A percentile compares a stretch with the other conserved stretches of the same genome.
phyloP scores from a whole-genome alignment of 1,284 basidiomycete genomes.

The Moniliophthora roreri region DNA sequence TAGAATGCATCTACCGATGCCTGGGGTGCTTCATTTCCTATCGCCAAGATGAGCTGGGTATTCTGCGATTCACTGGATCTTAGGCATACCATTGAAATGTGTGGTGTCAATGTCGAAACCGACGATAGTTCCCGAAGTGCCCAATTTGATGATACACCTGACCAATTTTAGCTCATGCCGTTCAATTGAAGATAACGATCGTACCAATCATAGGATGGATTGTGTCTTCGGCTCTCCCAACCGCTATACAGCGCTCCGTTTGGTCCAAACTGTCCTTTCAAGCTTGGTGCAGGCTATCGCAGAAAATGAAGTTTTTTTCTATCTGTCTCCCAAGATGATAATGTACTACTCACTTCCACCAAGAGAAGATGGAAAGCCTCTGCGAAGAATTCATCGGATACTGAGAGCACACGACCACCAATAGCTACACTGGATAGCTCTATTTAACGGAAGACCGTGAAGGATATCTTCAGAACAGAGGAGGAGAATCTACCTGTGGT shows the following conservation, averaged over 20 bases:
- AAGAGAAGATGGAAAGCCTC: conserved; percentile 83
- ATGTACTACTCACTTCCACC: conserved; percentile 57
- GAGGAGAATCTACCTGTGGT: conserved; percentile 53
- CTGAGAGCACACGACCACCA: conserved; percentile 73
- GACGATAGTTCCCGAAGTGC: conserved; percentile 73
- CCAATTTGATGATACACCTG: conserved; percentile 91
- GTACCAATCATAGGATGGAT: conserved; percentile 88
- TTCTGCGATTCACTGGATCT: conserved; percentile 5
- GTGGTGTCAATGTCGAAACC: conserved; percentile 96
- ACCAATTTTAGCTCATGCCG: not conserved
- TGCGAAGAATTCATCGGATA: conserved; percentile 97
- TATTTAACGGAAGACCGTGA: conserved; percentile 28
- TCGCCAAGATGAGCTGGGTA: not conserved
- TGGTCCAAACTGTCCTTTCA: conserved; percentile 94
- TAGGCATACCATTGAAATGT: conserved; percentile 81
- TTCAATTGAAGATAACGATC: not conserved
- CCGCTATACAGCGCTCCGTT: conserved; percentile 95
- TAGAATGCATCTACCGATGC: conserved; percentile 73
- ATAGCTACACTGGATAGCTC: conserved; percentile 90
- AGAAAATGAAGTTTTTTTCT: not conserved
- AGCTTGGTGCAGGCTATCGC: conserved; percentile 73
- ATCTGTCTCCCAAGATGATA: conserved; percentile 3
- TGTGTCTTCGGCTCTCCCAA: conserved; percentile 94
- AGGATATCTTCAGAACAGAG: not conserved
- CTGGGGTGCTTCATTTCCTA: conserved; percentile 89